Conservation (phyloP, 164 flowering plant species). For the Chimonanthus salicifolius region DNA sequence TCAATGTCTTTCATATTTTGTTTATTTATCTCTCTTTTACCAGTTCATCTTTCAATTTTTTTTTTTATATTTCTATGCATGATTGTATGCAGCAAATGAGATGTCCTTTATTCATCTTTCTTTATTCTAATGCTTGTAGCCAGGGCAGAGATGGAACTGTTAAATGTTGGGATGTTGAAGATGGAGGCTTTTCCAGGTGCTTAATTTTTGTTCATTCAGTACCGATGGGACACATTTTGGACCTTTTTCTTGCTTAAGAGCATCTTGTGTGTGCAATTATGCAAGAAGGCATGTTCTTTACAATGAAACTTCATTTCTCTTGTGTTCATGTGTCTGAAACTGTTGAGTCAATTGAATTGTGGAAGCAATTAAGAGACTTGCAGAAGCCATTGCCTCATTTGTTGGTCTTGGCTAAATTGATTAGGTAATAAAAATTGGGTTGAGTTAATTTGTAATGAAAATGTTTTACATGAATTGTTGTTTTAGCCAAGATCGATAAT, state of each 20-base stretch:
- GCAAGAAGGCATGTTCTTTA: no score
- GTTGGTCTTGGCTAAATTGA: no score
- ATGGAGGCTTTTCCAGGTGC: slow-evolving; percentile 62
- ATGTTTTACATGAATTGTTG: no score
- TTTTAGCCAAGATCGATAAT: no score
- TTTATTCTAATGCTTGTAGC: slow-evolving; percentile 27
- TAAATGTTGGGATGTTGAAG: slow-evolving; percentile 75
- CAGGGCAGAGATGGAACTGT: slow-evolving; percentile 95
- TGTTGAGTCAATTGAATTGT: no score
- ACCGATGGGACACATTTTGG: background rate
- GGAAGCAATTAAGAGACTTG: no score
- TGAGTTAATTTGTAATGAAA: no score
- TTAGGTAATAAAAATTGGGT: no score
- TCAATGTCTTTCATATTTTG: slow-evolving; percentile 4
- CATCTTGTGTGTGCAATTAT: no score
- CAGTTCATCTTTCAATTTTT: background rate
- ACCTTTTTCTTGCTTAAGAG: background rate
- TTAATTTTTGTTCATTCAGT: background rate
- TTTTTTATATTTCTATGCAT: background rate
- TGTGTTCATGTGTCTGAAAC: no score
- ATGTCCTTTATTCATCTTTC: background rate
- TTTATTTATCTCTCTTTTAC: background rate
- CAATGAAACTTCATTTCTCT: no score
- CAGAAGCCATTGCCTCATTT: no score
- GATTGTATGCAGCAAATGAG: background rate